These are phyloP conservation scores for Retiboletus flavoniger DNA, from an alignment of 1,284 basidiomycete species.

Conservation along the genomic window DNA sequence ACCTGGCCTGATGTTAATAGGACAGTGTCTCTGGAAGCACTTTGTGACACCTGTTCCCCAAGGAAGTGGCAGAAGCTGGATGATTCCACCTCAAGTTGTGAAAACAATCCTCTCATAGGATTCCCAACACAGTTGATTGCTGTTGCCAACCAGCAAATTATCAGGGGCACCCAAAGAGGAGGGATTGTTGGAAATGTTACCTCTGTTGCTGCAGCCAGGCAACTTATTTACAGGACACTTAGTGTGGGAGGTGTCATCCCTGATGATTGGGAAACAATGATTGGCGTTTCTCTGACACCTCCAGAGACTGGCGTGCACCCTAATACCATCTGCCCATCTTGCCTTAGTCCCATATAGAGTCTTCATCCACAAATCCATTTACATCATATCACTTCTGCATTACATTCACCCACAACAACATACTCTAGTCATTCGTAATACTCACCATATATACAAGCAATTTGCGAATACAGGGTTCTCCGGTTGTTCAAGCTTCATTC, in stretches of 20 bases:
- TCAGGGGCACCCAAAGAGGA: slow-evolving; percentile 40
- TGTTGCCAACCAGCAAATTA: slow-evolving; percentile 47
- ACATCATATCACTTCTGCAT: background rate
- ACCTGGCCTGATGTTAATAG: slow-evolving; percentile 17
- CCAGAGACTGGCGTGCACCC: slow-evolving; percentile 1
- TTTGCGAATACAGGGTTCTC: background rate
- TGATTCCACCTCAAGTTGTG: background rate
- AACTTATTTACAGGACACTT: slow-evolving; percentile 40
- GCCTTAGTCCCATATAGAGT: slow-evolving; percentile 23
- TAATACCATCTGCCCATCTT: slow-evolving; percentile 25
- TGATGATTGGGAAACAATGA: slow-evolving; percentile 36
- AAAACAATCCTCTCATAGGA: slow-evolving; percentile 16
- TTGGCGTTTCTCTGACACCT: slow-evolving; percentile 24
- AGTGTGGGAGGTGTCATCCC: slow-evolving; percentile 16
- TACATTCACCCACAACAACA: background rate
- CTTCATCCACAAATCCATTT: background rate
- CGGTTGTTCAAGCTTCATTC: background rate
- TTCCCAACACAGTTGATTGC: slow-evolving; percentile 39
- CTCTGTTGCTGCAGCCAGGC: slow-evolving; percentile 41
- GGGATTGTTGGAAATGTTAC: slow-evolving; percentile 48
- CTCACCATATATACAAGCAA: background rate
- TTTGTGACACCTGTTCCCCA: slow-evolving; percentile 19
- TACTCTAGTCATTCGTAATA: slow-evolving; percentile 1
- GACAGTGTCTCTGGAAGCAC: slow-evolving; percentile 3
- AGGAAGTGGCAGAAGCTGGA: slow-evolving; percentile 18